Conservation (phyloP, 2,329 filamentous ascomycete species). For the Pestalotiopsis sp. region DNA sequence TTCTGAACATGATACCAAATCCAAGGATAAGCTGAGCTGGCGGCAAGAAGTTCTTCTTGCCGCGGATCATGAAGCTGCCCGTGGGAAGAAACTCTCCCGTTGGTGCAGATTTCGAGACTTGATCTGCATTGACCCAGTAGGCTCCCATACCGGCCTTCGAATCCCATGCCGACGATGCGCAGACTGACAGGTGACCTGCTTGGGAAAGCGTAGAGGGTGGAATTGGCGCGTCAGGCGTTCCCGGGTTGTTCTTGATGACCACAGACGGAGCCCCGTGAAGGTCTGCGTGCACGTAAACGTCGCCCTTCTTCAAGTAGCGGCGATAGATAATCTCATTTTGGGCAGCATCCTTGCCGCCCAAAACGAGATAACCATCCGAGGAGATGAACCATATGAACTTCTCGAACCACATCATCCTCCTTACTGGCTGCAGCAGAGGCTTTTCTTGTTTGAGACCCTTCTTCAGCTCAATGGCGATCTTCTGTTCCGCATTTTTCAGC, state of each 20-base stretch:
- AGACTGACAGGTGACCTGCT: conserved; percentile 83
- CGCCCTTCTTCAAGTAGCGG: conserved; percentile 82
- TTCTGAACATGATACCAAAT: conserved; percentile 83
- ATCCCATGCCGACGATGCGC: conserved; percentile 90
- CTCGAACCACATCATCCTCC: conserved; percentile 92
- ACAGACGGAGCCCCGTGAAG: conserved; percentile 82
- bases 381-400: conserved; percentile 97
- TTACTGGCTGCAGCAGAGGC: conserved; percentile 78
- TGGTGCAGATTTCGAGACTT: conserved; percentile 84
- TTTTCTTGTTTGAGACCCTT: conserved; percentile 92
- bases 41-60: conserved; percentile 89
- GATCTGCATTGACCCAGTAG: conserved; percentile 91
- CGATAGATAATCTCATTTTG: conserved; percentile 94
- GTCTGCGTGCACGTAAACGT: conserved; percentile 91
- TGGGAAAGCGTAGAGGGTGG: conserved; percentile 90
- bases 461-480: conserved; percentile 83
- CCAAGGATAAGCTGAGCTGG: conserved; percentile 87
- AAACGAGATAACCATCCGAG: conserved; percentile 89
- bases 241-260: conserved; percentile 85
- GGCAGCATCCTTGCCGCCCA: conserved; percentile 84
- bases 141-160: conserved; percentile 94
- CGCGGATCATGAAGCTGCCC: conserved; percentile 80
- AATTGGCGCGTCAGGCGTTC: conserved; percentile 80
- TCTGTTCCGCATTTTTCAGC: conserved; percentile 86
- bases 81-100: conserved; percentile 79